Conservation (phyloP, 108 stramenopile genomes). For the Schizochytrium sp. region DNA sequence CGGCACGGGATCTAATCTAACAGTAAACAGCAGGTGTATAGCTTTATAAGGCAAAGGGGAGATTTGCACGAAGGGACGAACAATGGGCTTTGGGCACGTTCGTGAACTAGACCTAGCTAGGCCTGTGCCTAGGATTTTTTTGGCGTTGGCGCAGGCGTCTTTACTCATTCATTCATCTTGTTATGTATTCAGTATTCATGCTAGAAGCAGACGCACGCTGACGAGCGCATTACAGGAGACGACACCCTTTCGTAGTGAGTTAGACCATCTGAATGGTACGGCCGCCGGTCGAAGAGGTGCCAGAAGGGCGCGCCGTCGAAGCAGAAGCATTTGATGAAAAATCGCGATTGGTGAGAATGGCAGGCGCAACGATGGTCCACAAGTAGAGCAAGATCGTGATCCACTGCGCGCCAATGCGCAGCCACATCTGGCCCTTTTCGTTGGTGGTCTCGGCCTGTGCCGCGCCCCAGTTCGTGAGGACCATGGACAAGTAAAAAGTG, state of each 20-base stretch:
- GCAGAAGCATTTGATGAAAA: background rate
- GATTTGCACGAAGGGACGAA: too few relatives aligned
- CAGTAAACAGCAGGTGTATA: too few relatives aligned
- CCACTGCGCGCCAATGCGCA: background rate
- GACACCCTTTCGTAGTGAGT: background rate
- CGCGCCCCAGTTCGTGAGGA: constrained; percentile 17
- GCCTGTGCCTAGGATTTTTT: too few relatives aligned
- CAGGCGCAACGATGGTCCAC: background rate
- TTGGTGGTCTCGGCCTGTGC: background rate
- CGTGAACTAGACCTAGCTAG: too few relatives aligned
- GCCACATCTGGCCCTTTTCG: constrained; percentile 10
- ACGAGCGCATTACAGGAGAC: too few relatives aligned
- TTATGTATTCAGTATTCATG: too few relatives aligned
- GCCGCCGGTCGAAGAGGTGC: background rate
- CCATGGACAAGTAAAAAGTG: constrained; percentile 6
- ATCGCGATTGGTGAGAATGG: background rate
- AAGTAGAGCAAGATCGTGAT: background rate
- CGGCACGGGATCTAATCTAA: too few relatives aligned
- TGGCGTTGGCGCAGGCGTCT: too few relatives aligned
- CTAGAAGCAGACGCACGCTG: too few relatives aligned
- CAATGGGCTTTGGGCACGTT: too few relatives aligned
- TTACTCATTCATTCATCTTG: too few relatives aligned
- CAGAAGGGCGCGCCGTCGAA: background rate
- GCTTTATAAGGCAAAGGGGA: too few relatives aligned
- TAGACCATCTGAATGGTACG: background rate